phyloP scores from a whole-genome alignment of 2,329 filamentous ascomycete genomes.

The Verruconis gallopava region DNA sequence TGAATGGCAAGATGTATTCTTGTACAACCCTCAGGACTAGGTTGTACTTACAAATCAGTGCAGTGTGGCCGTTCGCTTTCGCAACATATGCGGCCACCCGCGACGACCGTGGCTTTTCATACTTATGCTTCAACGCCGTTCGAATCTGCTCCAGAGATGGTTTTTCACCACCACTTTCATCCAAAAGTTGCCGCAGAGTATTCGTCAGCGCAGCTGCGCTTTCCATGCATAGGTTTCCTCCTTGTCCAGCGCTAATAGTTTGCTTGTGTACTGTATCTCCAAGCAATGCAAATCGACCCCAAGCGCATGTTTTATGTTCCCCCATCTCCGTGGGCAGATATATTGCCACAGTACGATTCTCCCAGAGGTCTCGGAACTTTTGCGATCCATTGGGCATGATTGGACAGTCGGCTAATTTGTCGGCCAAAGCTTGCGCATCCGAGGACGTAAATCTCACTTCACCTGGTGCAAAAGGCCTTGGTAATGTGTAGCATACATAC shows the following conservation, averaged over 20 bases:
- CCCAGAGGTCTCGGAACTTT: conserved; percentile 22
- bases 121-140: neutral
- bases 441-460: conserved; percentile 18
- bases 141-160: neutral
- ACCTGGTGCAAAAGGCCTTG: neutral
- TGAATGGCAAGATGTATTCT: neutral
- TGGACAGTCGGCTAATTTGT: conserved; percentile 14
- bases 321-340: conserved; percentile 19
- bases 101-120: neutral
- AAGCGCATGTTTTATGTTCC: conserved; percentile 16
- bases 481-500: neutral
- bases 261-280: conserved; percentile 18
- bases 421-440: conserved; percentile 20
- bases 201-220: conserved; percentile 13
- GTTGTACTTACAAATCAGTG: conserved; percentile 1
- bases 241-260: conserved; percentile 15
- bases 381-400: conserved; percentile 14
- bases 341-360: conserved; percentile 17
- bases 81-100: neutral
- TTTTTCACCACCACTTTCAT: neutral
- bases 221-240: conserved; percentile 15
- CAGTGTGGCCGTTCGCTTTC: neutral
- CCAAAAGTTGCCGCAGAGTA: neutral
- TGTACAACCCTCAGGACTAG: neutral
- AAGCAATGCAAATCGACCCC: conserved; percentile 15